phyloP scores from a whole-genome alignment of 139 green algal species.

The Chlamydomonas schloesseri region DNA sequence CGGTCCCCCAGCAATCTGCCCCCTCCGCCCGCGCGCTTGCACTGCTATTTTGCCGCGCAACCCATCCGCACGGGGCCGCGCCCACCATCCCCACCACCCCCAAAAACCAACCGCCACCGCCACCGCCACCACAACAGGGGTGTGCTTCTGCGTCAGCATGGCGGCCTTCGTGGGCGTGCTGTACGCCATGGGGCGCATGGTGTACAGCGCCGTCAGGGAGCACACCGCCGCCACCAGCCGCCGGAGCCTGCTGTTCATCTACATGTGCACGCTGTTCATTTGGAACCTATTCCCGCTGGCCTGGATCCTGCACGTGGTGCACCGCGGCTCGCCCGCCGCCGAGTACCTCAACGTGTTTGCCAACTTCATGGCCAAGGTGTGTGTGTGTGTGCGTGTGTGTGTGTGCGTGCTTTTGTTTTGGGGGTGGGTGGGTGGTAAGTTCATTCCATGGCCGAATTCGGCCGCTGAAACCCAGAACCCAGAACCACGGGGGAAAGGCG shows the following conservation, averaged over 20 bases:
- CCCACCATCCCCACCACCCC: too few relatives aligned
- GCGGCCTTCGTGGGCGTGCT: slow-evolving; percentile 47
- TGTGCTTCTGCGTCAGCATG: slow-evolving; percentile 19
- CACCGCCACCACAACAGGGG: not conserved
- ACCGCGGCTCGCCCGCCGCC: not conserved
- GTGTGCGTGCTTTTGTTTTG: not conserved
- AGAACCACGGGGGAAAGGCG: too few relatives aligned
- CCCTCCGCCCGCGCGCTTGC: too few relatives aligned
- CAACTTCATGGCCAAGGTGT: slow-evolving; percentile 53
- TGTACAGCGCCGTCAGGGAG: slow-evolving; percentile 35
- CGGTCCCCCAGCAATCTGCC: too few relatives aligned
- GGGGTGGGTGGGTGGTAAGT: too few relatives aligned
- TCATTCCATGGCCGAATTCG: too few relatives aligned
- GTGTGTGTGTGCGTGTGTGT: not conserved
- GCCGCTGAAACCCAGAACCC: too few relatives aligned
- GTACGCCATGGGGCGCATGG: slow-evolving; percentile 50
- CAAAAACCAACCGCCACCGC: too few relatives aligned
- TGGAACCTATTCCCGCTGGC: slow-evolving; percentile 51
- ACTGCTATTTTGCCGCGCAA: too few relatives aligned
- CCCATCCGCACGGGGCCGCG: too few relatives aligned
- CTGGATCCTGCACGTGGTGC: slow-evolving; percentile 16
- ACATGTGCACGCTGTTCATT: slow-evolving; percentile 54
- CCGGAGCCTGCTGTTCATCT: slow-evolving; percentile 44
- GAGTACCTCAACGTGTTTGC: slow-evolving; percentile 49
- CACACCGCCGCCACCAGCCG: not conserved